These are phyloP conservation scores for Trichophyton simii DNA, from an alignment of 2,329 filamentous ascomycete genomes.

Conservation along the genomic window DNA sequence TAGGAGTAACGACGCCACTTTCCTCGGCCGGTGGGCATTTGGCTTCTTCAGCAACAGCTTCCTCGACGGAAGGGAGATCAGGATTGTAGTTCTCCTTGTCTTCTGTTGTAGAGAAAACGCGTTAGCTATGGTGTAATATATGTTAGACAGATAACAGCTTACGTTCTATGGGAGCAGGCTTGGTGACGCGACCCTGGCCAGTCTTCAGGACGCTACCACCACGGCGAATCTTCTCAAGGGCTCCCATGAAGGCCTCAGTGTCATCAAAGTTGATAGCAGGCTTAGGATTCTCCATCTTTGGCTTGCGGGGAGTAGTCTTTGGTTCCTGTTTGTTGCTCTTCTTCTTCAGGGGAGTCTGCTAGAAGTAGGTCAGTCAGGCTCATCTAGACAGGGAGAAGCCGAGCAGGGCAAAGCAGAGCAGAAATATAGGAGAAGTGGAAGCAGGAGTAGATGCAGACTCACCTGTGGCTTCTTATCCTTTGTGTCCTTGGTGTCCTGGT, in stretches of 20 bases:
- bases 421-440: too few species aligned
- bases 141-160: not conserved
- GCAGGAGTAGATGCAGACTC: not conserved
- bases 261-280: not conserved
- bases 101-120: not conserved
- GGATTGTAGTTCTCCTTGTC: not conserved
- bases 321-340: not conserved
- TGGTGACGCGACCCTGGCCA: not conserved
- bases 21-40: not conserved
- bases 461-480: not conserved
- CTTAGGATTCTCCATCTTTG: not conserved
- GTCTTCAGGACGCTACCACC: not conserved
- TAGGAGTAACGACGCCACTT: not conserved
- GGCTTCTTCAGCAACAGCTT: not conserved
- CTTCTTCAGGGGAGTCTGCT: not conserved
- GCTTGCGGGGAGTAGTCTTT: not conserved
- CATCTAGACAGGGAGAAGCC: not conserved
- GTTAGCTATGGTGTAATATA: not conserved
- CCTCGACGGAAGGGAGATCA: not conserved
- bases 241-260: conserved; percentile 2
- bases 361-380: not conserved
- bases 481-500: not conserved
- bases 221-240: not conserved
- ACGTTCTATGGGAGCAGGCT: not conserved
- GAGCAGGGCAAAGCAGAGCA: too few species aligned